Base-by-base conservation (phyloP, 139 green algal species). In the Chlamydomonas incerta region DNA sequence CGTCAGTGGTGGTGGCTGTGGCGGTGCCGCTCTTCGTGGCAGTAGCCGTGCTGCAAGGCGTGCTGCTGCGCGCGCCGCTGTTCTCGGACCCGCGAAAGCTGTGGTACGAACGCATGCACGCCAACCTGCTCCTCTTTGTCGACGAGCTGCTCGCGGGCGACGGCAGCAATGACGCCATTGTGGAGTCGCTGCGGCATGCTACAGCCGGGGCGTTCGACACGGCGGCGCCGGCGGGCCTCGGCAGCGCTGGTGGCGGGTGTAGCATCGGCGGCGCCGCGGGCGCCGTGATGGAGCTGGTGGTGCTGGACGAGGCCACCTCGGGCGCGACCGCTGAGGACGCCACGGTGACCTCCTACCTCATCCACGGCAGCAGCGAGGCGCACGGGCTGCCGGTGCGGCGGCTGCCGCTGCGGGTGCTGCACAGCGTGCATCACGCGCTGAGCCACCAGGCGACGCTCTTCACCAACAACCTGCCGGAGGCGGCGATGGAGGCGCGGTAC, bases 1-100 rank as follows among this genome's bases (percentile, higher is more conserved):
- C 41, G 5, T 50, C 41, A 8, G 41, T 50, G 41, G 41, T 76
- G 37, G 37, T 76, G 37, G 17, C 33, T 23, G 26, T 76, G 41
- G 70, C 70, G 17, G 70, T 76, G 41, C 70, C 70, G 41, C 70
- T 76, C 23, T 76, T 76, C 20, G 41, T 60, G 37, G 70, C 41
- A 3, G 9, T 76, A 14, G 70, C 70, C 0, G 17, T 76, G 24
- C 17, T 35, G 24, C 70, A 76, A 29, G 35, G 41, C 13, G 3
- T 60, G 23, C 24, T 76, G 70, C 41, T 76, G 24, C 70, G 70
- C 41, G 70, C 70, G 15, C 15, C 37, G 20, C 13, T 24, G 5
- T 11, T 60, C 11, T 9, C 70, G 20, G 41, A 76, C 41, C 41
- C 70, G 5, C 23, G 70, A 6, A 33, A n/a, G 20, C 37, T 46